Evolutionary conservation across 768 basidiomycete genomes (phyloP).

Genomic region (Mycena chlorophos): DNA sequence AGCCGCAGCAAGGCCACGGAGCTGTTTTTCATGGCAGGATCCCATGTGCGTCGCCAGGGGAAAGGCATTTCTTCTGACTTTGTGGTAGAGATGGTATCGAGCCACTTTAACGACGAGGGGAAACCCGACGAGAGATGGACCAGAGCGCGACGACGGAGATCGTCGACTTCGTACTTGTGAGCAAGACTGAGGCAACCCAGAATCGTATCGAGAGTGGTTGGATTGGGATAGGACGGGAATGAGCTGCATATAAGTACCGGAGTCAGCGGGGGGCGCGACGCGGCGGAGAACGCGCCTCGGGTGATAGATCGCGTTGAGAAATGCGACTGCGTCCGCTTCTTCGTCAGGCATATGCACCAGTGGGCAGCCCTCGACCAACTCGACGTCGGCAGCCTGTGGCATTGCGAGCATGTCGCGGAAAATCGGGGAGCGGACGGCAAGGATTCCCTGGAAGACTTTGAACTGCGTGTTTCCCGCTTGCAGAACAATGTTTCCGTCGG

Average conservation of each 20-base stretch:
- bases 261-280: too few species aligned
- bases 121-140: slow-evolving; percentile 8
- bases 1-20: neutral
- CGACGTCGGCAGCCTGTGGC: slow-evolving; percentile 19
- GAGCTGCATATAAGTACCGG: neutral
- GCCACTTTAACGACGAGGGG: slow-evolving; percentile 1
- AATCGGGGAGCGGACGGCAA: slow-evolving; percentile 25
- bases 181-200: slow-evolving; percentile 5
- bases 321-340: slow-evolving; percentile 2
- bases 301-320: slow-evolving; percentile 14
- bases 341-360: slow-evolving; percentile 26
- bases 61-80: neutral
- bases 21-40: neutral
- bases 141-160: slow-evolving; percentile 11
- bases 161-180: slow-evolving; percentile 15
- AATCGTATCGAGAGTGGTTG: neutral
- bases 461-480: slow-evolving; percentile 27
- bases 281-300: neutral
- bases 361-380: slow-evolving; percentile 27
- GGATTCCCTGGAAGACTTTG: slow-evolving; percentile 26
- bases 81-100: neutral
- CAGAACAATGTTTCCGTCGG: slow-evolving; percentile 28
- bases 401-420: slow-evolving; percentile 27
- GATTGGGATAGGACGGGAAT: slow-evolving; percentile 4
- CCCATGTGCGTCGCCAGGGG: neutral